Percentiles rank a stretch among this genome's conserved stretches.
Evolutionary conservation across 306 rosid genomes (phyloP).

Genomic region (Ormosia semicastrata): DNA sequence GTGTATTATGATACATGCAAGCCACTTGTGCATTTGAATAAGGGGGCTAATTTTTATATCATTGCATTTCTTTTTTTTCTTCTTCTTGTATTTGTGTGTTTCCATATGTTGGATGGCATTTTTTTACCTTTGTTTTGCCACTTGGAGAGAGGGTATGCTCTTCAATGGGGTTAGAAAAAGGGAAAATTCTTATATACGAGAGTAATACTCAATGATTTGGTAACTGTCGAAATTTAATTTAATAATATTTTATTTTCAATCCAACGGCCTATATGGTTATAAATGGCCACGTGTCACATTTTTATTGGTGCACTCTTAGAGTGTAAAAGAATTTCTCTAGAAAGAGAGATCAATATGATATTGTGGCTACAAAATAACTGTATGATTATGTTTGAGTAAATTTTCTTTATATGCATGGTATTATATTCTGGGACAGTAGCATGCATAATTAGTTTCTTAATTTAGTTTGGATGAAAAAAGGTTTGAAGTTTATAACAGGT

Average conservation of each 20-base stretch:
- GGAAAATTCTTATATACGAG: no score
- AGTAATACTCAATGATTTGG: no score
- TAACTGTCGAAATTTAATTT: no score
- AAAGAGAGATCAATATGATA: background rate
- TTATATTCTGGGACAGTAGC: background rate
- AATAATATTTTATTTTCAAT: no score
- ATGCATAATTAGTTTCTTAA: background rate
- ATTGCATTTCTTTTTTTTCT: background rate
- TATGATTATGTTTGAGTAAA: background rate
- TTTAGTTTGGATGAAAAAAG: background rate
- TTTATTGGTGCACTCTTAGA: no score
- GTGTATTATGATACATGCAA: background rate
- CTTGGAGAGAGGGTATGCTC: background rate
- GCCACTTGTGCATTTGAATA: background rate
- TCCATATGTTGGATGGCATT: background rate
- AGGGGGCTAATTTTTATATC: background rate
- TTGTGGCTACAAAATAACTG: background rate
- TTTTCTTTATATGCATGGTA: background rate
- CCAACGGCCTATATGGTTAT: no score
- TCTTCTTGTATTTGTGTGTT: background rate
- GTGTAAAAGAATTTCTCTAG: no score
- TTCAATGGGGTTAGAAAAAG: background rate
- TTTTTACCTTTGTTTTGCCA: background rate
- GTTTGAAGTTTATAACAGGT: conserved; percentile 1
- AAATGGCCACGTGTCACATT: no score